Percentiles rank a stretch among this genome's conserved stretches.
Evolutionary conservation across 78 protist species (phyloP).

Genomic region (Pigoraptor vietnamica): DNA sequence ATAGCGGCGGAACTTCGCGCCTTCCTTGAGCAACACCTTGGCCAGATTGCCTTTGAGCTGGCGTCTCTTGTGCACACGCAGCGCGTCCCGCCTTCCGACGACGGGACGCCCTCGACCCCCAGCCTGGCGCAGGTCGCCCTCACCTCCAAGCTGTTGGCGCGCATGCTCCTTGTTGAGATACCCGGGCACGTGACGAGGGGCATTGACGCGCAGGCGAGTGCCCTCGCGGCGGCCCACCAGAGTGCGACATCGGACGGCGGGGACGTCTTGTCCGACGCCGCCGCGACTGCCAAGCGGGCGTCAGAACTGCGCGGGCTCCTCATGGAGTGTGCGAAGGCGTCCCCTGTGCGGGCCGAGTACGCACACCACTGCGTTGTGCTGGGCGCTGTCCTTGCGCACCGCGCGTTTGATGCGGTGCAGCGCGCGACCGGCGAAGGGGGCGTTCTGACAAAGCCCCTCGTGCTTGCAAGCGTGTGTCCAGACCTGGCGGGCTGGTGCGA

Average conservation of each 20-base stretch:
- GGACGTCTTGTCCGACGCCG: neutral
- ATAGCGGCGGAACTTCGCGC: neutral
- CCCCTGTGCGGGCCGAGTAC: neutral
- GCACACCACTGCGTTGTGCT: neutral
- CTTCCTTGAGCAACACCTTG: neutral
- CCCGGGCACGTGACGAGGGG: neutral
- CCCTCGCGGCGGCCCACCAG: neutral
- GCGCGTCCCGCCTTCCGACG: neutral
- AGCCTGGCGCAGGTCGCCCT: neutral
- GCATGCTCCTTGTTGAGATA: neutral
- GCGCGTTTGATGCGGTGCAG: neutral
- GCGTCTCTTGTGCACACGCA: neutral
- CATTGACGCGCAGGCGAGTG: neutral
- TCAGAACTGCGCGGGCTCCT: neutral
- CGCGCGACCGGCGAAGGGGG: neutral
- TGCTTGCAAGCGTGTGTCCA: neutral
- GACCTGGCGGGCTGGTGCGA: neutral
- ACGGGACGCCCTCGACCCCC: neutral
- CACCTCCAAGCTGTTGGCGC: neutral
- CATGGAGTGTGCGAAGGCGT: neutral
- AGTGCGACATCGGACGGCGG: neutral
- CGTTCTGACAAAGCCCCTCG: neutral
- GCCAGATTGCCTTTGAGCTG: neutral
- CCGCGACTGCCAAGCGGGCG: neutral
- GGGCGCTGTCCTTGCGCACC: neutral